Conservation (phyloP, 2,329 filamentous ascomycete species). For the Calonectria naviculata region DNA sequence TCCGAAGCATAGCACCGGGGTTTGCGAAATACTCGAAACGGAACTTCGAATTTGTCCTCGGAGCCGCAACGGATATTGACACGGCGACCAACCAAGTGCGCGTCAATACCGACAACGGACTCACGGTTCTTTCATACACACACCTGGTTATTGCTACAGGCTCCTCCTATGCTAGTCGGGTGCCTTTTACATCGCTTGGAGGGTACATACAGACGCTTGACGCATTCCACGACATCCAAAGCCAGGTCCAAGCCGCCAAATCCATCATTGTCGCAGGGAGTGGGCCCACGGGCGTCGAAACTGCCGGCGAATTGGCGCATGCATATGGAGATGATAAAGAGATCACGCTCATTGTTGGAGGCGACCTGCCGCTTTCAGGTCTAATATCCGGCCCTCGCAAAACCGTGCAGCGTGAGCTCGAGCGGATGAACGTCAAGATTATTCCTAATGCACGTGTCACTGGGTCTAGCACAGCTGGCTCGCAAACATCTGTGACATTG, state of each 20-base stretch:
- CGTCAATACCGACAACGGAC: background rate
- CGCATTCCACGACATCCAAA: constrained; percentile 43
- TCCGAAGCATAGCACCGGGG: constrained; percentile 6
- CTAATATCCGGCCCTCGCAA: background rate
- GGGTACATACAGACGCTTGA: constrained; percentile 50
- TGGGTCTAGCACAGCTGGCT: background rate
- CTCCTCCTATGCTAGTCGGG: background rate
- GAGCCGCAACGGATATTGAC: background rate
- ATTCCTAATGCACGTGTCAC: background rate
- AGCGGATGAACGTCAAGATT: background rate
- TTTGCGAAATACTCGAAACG: background rate
- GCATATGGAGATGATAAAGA: constrained; percentile 39
- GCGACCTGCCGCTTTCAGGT: background rate
- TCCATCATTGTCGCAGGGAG: constrained; percentile 45
- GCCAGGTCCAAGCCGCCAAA: constrained; percentile 44
- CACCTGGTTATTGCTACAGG: constrained; percentile 19
- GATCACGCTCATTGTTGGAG: constrained; percentile 25
- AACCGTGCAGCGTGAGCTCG: background rate
- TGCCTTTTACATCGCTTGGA: constrained; percentile 56
- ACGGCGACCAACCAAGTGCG: background rate
- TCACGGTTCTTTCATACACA: background rate
- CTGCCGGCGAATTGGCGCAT: constrained; percentile 42
- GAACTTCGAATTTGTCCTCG: constrained; percentile 3
- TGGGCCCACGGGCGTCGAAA: constrained; percentile 45
- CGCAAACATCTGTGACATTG: background rate